Percentiles rank a stretch among this genome's conserved stretches.
Conservation (phyloP, 129 eudicot genomes). For the Ambrosia trifida region DNA sequence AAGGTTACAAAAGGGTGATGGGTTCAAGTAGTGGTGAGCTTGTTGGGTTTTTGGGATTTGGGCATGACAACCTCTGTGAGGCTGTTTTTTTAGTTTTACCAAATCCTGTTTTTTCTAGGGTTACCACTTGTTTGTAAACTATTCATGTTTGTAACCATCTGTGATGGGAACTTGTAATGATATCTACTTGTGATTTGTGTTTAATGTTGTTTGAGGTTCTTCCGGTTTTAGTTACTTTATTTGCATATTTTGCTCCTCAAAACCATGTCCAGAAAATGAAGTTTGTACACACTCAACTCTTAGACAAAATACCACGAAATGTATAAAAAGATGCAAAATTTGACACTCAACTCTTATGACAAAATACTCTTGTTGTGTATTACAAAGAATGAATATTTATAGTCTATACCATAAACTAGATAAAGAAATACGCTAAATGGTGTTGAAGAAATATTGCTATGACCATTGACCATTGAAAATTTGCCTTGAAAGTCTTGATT, state of each 20-base stretch:
- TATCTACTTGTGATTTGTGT: slow-evolving; percentile 21
- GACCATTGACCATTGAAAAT: too few relatives aligned
- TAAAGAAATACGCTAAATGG: too few relatives aligned
- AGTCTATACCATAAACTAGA: too few relatives aligned
- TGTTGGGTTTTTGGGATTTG: slow-evolving; percentile 56
- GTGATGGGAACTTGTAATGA: slow-evolving; percentile 33
- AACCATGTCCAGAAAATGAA: too few relatives aligned
- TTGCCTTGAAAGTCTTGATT: too few relatives aligned
- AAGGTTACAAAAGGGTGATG: slow-evolving; percentile 30
- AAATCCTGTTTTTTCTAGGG: slow-evolving; percentile 58
- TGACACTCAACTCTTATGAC: too few relatives aligned
- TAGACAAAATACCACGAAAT: too few relatives aligned
- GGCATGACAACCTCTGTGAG: slow-evolving; percentile 47
- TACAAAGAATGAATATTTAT: too few relatives aligned
- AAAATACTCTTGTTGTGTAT: too few relatives aligned
- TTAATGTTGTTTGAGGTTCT: slow-evolving; percentile 1
- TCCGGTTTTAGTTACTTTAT: not conserved
- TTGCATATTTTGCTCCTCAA: not conserved
- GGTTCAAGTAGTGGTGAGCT: slow-evolving; percentile 39
- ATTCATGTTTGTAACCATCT: slow-evolving; percentile 34
- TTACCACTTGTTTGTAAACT: slow-evolving; percentile 37
- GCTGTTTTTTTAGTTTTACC: slow-evolving; percentile 57
- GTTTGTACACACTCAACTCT: too few relatives aligned
- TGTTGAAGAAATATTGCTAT: too few relatives aligned
- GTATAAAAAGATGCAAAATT: too few relatives aligned